These are phyloP conservation scores for Beauveria caledonica DNA, from an alignment of 2,329 filamentous ascomycete genomes.

Conservation along the genomic window DNA sequence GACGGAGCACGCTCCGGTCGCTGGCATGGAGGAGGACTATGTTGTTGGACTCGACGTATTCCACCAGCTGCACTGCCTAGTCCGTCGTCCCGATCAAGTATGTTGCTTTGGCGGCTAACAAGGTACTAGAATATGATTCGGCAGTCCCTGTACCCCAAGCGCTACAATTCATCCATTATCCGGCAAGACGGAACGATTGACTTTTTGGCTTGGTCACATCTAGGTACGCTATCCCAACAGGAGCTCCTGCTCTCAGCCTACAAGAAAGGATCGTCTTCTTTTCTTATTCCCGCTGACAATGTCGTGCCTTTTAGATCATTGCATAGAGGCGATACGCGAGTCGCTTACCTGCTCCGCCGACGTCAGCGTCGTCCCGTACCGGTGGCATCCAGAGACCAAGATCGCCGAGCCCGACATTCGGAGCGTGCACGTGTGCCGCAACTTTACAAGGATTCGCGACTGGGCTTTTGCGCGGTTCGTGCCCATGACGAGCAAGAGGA, in stretches of 20 bases:
- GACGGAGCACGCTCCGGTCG: not conserved
- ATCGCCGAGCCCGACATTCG: slow-evolving; percentile 1
- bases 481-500: not conserved
- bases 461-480: slow-evolving; percentile 2
- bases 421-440: slow-evolving; percentile 9
- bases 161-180: slow-evolving; percentile 12
- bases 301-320: not conserved
- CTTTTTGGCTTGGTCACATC: slow-evolving; percentile 6
- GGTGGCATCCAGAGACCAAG: not conserved
- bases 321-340: slow-evolving; percentile 11
- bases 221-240: not conserved
- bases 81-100: not conserved
- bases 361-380: slow-evolving; percentile 6
- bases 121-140: slow-evolving; percentile 10
- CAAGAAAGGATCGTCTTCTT: too few relatives aligned
- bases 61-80: slow-evolving; percentile 12
- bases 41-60: slow-evolving; percentile 11
- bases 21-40: slow-evolving; percentile 8
- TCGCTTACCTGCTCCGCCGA: slow-evolving; percentile 12
- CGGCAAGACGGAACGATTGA: slow-evolving; percentile 8
- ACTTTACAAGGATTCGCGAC: slow-evolving; percentile 10
- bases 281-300: not conserved
- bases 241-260: too few relatives aligned
- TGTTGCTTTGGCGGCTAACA: not conserved
- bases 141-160: not conserved